Percentiles rank a stretch among this genome's conserved stretches.
phyloP scores from a whole-genome alignment of 192 early-diverging fungal species.

The Radiomyces spectabilis region DNA sequence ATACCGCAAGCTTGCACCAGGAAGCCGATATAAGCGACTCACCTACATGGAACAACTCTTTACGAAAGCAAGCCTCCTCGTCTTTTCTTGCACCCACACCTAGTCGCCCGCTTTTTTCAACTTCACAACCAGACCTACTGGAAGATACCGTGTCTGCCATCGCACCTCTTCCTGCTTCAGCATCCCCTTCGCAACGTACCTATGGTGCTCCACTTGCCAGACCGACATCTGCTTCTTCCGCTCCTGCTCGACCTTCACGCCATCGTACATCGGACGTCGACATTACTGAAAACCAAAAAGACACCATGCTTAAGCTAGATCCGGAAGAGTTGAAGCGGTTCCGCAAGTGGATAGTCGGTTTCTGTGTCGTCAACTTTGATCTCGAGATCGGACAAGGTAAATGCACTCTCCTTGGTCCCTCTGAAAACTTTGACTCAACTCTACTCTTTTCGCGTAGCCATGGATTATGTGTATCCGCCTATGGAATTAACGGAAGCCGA shows the following conservation, averaged over 20 bases:
- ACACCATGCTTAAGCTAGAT: conserved; percentile 3
- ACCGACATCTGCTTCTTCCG: neutral
- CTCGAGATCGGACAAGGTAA: conserved; percentile 71
- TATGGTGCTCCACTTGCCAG: neutral
- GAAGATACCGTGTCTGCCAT: neutral
- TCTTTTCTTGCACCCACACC: neutral
- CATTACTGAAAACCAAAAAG: conserved; percentile 10
- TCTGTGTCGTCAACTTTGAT: conserved; percentile 77
- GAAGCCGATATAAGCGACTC: conserved; percentile 1
- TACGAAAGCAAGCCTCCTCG: neutral
- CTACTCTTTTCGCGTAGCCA: conserved; percentile 29
- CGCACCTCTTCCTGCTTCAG: neutral
- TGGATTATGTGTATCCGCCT: conserved; percentile 67
- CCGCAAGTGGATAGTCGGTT: conserved; percentile 63
- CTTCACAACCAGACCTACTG: conserved; percentile 1
- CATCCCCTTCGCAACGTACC: neutral
- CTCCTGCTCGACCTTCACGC: neutral
- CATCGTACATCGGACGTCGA: conserved; percentile 1
- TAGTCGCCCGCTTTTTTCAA: neutral
- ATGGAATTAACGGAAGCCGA: conserved; percentile 57
- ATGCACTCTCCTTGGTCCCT: neutral
- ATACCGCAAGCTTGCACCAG: no score
- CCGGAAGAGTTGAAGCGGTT: conserved; percentile 34
- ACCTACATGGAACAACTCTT: neutral
- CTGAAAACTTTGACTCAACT: neutral